phyloP scores from a whole-genome alignment of 176 grass and related monocot genomes.

The Juncus effusus region DNA sequence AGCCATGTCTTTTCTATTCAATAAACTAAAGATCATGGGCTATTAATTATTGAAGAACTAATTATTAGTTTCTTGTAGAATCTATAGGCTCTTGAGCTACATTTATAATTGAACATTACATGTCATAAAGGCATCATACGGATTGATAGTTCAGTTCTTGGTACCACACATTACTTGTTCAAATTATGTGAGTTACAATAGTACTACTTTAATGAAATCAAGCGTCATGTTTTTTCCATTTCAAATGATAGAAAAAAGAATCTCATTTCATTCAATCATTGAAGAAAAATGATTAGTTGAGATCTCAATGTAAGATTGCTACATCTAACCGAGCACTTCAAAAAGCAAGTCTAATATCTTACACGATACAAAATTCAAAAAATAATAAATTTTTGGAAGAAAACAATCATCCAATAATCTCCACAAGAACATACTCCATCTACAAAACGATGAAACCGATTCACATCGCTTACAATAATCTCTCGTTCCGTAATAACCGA shows the following conservation, averaged over 20 bases:
- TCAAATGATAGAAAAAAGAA: too few species aligned
- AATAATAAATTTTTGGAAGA: too few species aligned
- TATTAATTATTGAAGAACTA: too few species aligned
- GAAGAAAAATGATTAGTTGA: conserved; percentile 15
- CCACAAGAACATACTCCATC: conserved; percentile 78
- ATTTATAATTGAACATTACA: conserved; percentile 12
- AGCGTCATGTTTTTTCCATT: too few species aligned
- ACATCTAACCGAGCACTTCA: conserved; percentile 8
- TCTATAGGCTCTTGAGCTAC: conserved; percentile 3
- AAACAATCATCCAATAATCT: conserved; percentile 42
- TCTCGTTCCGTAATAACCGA: conserved; percentile 55
- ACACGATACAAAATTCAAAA: too few species aligned
- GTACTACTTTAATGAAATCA: too few species aligned
- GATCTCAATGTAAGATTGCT: conserved; percentile 21
- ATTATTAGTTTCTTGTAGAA: not conserved
- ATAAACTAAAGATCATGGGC: too few species aligned
- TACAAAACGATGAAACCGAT: conserved; percentile 65
- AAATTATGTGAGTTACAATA: too few species aligned
- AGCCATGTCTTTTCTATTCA: too few species aligned
- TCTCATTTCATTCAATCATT: conserved; percentile 18
- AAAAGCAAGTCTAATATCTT: not conserved
- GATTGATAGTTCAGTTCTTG: not conserved
- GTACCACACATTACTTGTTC: too few species aligned
- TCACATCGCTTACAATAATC: conserved; percentile 83
- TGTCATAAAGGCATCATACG: not conserved